Conservation (phyloP, 345 rosid species). For the Aquilaria sinensis region DNA sequence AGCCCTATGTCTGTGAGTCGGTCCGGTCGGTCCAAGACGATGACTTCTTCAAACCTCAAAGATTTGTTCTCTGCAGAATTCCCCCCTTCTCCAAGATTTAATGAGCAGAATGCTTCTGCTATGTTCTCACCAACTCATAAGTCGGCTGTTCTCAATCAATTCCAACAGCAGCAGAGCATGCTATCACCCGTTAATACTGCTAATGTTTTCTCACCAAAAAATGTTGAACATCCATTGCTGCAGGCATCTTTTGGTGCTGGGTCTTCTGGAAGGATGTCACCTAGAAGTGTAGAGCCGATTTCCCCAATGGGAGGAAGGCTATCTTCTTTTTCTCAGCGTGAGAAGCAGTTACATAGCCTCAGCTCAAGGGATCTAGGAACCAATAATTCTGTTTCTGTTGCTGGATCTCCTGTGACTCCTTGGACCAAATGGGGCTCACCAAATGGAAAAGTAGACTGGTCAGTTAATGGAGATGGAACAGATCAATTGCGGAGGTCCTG, state of each 20-base stretch:
- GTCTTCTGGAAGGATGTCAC: conserved; percentile 52
- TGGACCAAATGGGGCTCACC: conserved; percentile 47
- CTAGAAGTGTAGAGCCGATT: conserved; percentile 36
- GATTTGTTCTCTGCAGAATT: conserved; percentile 39
- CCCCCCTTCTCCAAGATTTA: conserved; percentile 32
- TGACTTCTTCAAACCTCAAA: conserved; percentile 43
- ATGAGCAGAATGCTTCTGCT: conserved; percentile 29
- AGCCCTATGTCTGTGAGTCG: conserved; percentile 20
- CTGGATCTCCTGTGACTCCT: conserved; percentile 32
- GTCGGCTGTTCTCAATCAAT: conserved; percentile 33
- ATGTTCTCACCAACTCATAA: conserved; percentile 43
- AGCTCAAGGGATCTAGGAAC: conserved; percentile 35
- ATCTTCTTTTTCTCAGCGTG: conserved; percentile 30
- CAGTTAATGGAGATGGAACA: conserved; percentile 23
- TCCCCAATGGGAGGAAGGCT: conserved; percentile 39
- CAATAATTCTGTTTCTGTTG: conserved; percentile 19
- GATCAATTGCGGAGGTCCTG: conserved; percentile 26
- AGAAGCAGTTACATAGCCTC: conserved; percentile 36
- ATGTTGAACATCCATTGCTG: conserved; percentile 28
- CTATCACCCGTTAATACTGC: conserved; percentile 35
- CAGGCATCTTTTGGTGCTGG: conserved; percentile 36
- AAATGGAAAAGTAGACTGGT: conserved; percentile 37
- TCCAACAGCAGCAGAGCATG: conserved; percentile 38
- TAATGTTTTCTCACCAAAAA: conserved; percentile 32
- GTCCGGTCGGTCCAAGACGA: conserved; percentile 23